These are phyloP conservation scores for Candida yuanshanica DNA, from an alignment of 805 yeast species.

Conservation along the genomic window DNA sequence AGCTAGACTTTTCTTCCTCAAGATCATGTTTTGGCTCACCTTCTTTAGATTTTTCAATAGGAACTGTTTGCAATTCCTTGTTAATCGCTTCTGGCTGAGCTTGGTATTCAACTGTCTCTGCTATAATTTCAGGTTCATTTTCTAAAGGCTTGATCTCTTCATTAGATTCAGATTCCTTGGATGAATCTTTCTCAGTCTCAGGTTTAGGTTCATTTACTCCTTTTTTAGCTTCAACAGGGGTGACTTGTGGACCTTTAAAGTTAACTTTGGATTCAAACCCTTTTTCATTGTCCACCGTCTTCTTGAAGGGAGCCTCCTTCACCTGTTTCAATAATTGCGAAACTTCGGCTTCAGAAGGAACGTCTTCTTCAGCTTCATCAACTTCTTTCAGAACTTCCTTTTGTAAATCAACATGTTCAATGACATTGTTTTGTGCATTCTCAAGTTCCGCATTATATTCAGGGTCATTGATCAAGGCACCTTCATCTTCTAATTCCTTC, in stretches of 20 bases:
- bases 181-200: neutral
- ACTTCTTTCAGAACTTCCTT: conserved; percentile 8
- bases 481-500: conserved; percentile 47
- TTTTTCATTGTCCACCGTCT: neutral
- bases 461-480: conserved; percentile 45
- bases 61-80: too few relatives aligned
- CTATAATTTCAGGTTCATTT: neutral
- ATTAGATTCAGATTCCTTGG: too few relatives aligned
- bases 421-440: conserved; percentile 7
- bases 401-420: conserved; percentile 12
- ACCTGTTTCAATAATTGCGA: neutral
- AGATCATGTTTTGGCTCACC: neutral
- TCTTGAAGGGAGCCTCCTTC: neutral
- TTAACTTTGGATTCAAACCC: too few relatives aligned
- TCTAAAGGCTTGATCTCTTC: neutral
- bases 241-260: neutral
- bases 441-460: conserved; percentile 13
- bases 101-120: neutral
- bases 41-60: too few relatives aligned
- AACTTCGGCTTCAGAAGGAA: neutral
- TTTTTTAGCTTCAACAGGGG: neutral
- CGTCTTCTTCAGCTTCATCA: conserved; percentile 2
- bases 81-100: too few relatives aligned
- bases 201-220: neutral
- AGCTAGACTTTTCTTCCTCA: too few relatives aligned